phyloP scores from a whole-genome alignment of 2,329 filamentous ascomycete genomes.

The Ophiostoma ulmi region DNA sequence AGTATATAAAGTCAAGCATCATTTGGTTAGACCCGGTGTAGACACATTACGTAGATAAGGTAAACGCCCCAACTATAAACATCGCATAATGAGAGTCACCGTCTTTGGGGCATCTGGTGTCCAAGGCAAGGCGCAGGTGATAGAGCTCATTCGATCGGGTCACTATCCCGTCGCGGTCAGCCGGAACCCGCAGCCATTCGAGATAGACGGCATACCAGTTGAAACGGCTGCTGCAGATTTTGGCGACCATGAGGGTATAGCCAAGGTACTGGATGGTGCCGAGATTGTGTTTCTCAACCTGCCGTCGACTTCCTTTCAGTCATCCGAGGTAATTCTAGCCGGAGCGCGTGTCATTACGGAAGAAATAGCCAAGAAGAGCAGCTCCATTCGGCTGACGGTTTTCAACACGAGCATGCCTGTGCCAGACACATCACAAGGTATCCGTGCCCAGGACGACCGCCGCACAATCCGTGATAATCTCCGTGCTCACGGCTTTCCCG shows the following conservation, averaged over 20 bases:
- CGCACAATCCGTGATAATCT: constrained; percentile 34
- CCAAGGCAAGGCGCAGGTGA: background rate
- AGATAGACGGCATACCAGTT: background rate
- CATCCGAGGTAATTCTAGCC: background rate
- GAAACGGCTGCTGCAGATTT: background rate
- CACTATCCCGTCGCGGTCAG: background rate
- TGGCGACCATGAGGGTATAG: background rate
- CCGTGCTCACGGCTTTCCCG: constrained; percentile 23
- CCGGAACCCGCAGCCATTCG: background rate
- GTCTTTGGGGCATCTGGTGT: background rate
- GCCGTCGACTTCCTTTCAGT: background rate
- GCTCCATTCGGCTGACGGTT: constrained; percentile 22
- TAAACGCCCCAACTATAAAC: background rate
- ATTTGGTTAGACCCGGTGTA: background rate
- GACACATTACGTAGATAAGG: background rate
- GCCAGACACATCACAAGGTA: constrained; percentile 28
- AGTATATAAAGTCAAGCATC: background rate
- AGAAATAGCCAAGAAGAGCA: background rate
- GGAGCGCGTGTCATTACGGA: background rate
- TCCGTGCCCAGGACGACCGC: constrained; percentile 33
- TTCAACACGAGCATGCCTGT: constrained; percentile 33
- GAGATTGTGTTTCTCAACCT: constrained; percentile 3
- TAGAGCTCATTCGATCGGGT: background rate
- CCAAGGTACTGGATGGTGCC: background rate
- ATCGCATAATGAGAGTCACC: background rate